These are phyloP conservation scores for Akanthomyces lecanii DNA, from an alignment of 2,329 filamentous ascomycete genomes.

Conservation along the genomic window DNA sequence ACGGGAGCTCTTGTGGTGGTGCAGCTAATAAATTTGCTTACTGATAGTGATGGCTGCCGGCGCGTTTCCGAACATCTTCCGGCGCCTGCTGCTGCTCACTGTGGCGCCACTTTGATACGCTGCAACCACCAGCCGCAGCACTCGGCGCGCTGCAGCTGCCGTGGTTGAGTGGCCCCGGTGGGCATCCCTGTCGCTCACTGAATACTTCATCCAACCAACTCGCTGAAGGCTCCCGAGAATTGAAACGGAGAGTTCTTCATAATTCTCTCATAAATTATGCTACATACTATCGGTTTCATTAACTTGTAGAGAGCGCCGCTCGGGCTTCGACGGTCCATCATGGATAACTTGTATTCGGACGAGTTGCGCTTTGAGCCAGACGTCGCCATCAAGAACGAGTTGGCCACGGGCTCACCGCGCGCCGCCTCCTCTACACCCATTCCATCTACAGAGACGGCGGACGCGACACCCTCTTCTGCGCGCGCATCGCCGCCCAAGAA, in stretches of 20 bases:
- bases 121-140: constrained; percentile 1
- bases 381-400: constrained; percentile 13
- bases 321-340: not conserved
- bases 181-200: not conserved
- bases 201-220: constrained; percentile 2
- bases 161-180: too few species aligned
- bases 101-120: constrained; percentile 9
- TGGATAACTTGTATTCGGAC: constrained; percentile 11
- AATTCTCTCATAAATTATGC: not conserved
- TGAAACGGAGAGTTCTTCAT: not conserved
- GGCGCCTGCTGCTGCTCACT: not conserved
- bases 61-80: constrained; percentile 15
- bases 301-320: not conserved
- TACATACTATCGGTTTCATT: not conserved
- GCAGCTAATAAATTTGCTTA: constrained; percentile 11
- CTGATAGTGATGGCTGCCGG: not conserved
- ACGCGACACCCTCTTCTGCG: constrained; percentile 22
- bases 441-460: constrained; percentile 29
- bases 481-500: constrained; percentile 30
- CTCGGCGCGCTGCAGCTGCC: not conserved
- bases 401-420: constrained; percentile 7
- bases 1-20: not conserved
- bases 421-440: constrained; percentile 28
- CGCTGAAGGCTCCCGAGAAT: not conserved
- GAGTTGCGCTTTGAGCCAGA: constrained; percentile 16